A percentile compares a stretch with the other conserved stretches of the same genome.
phyloP scores from a whole-genome alignment of 176 grass and related monocot species.

The Oryza rufipogon region DNA sequence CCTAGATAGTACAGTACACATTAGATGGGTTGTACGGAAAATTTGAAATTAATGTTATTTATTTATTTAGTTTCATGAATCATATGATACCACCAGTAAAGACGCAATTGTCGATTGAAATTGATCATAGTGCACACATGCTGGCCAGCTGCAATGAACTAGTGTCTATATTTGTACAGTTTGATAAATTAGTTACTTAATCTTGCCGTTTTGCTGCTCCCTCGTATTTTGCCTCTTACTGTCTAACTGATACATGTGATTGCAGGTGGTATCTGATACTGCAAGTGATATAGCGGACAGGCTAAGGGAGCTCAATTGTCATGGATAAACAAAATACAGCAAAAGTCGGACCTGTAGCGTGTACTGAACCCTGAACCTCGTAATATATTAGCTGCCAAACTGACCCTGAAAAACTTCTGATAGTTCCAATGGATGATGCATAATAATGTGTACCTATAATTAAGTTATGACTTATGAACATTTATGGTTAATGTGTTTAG shows the following conservation, averaged over 20 bases:
- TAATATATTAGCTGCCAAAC: neutral
- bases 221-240: neutral
- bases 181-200: neutral
- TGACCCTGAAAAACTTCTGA: neutral
- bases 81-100: too few relatives aligned
- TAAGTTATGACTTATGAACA: neutral
- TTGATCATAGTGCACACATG: too few relatives aligned
- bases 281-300: constrained; percentile 25
- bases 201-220: neutral
- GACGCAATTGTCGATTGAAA: too few relatives aligned
- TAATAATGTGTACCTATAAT: neutral
- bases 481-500: neutral
- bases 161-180: too few relatives aligned
- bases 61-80: too few relatives aligned
- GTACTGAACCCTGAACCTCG: neutral
- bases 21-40: too few relatives aligned
- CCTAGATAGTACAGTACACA: too few relatives aligned
- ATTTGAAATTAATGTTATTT: too few relatives aligned
- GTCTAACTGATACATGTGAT: neutral
- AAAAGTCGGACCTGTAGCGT: neutral
- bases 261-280: constrained; percentile 30
- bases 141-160: too few relatives aligned
- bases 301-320: constrained; percentile 24
- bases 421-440: neutral
- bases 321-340: neutral